These are phyloP conservation scores for Athelia psychrophila DNA, from an alignment of 1,284 basidiomycete genomes.

Conservation along the genomic window DNA sequence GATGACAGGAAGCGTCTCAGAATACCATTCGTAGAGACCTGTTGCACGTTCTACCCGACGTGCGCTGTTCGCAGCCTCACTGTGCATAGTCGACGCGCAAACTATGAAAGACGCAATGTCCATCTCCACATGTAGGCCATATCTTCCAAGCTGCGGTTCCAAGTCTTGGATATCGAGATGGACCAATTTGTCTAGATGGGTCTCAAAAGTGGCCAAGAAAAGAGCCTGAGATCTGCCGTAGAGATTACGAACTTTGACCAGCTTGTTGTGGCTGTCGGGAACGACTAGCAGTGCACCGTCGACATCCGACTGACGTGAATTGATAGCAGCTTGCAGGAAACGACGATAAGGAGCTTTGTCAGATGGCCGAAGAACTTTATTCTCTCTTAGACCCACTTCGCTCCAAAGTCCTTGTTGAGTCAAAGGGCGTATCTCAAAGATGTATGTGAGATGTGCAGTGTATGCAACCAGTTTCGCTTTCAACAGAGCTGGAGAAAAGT, in stretches of 20 bases:
- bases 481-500: conserved; percentile 17
- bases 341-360: conserved; percentile 10
- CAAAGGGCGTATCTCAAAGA: conserved; percentile 9
- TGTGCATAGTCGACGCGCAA: conserved; percentile 27
- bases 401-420: conserved; percentile 13
- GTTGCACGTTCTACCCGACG: conserved; percentile 20
- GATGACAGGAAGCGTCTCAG: conserved; percentile 25
- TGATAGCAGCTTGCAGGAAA: conserved; percentile 8
- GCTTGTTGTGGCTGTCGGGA: conserved; percentile 23
- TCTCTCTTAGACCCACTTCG: conserved; percentile 10
- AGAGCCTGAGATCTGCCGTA: conserved; percentile 27
- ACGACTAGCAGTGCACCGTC: conserved; percentile 15
- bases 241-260: conserved; percentile 22
- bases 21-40: conserved; percentile 31
- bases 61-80: conserved; percentile 6
- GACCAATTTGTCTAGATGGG: conserved; percentile 24
- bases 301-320: conserved; percentile 4
- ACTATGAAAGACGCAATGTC: conserved; percentile 27
- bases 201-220: conserved; percentile 31
- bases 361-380: conserved; percentile 11
- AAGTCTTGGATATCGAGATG: conserved; percentile 22
- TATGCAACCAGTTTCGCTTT: conserved; percentile 4
- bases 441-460: conserved; percentile 10
- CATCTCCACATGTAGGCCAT: conserved; percentile 26
- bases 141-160: conserved; percentile 18